Base-by-base conservation (phyloP, 176 grass and related monocot genomes). In the bread wheat (Triticum aestivum) region DNA sequence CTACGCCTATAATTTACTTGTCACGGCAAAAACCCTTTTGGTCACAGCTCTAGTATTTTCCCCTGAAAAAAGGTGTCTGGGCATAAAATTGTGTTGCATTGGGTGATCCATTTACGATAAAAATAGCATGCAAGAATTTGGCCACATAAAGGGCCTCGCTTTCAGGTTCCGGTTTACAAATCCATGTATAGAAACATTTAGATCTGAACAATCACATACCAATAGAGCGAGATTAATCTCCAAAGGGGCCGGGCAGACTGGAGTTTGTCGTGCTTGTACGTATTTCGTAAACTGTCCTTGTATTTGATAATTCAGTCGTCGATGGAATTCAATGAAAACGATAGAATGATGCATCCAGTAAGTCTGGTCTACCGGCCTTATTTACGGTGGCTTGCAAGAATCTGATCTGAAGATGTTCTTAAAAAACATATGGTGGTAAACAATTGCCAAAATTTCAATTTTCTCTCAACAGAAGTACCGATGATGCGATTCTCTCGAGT, bases 361-460 rank as follows among this genome's bases (percentile, higher is more conserved):
- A 45, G 44, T 45, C 44, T 45, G 44, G 44, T 45, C 44, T 45
- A 12, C 18, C 65, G 15, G 1, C 73, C 30, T 44, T 32, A 15
- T 51, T 51, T 51, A 41, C 81, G 23, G 33, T 76, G 12, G 20
- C 15, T 76, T 59, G 61, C n/a, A 32, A 62, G 15, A 75, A 37
- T 87, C 51, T 29, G 12, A 3, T 80, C 79, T 14, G 44, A 59
- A 69, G 2, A 69, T 62, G 35, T 49, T 80, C 14, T 45, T 35
- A 29, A 37, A 30, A 61, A 34, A 30, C 35, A 79, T 86, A 66
- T 68, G 93, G 96, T 94, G 88, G 83, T 33, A 5, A 92, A 92
- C 0, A 86, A 95, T 70, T 94, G 91, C 52, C 84, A 85, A 61
- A 87, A 84, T 32, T 98, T 95, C 78, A 95, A 13, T 47, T 89